Evolutionary conservation across 441 rosid genomes (phyloP).

Genomic region (Gossypium lobatum): DNA sequence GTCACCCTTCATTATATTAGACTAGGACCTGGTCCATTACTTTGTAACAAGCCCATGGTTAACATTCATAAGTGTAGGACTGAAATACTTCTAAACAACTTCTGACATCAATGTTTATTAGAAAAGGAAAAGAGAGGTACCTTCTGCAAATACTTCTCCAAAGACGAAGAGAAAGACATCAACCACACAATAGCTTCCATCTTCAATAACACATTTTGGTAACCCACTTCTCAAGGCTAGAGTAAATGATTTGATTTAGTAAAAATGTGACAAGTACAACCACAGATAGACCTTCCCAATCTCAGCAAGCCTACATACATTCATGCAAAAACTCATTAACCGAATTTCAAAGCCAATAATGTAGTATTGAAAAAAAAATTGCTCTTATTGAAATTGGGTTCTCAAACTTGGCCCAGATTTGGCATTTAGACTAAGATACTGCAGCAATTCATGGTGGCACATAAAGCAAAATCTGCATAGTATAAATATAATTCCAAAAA

Average conservation of each 20-base stretch:
- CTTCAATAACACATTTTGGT: not conserved
- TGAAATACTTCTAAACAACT: not conserved
- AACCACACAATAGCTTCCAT: not conserved
- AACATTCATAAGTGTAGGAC: not conserved
- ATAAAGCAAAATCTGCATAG: not conserved
- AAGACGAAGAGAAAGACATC: not conserved
- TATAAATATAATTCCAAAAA: not conserved
- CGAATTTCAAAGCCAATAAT: not conserved
- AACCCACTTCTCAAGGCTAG: not conserved
- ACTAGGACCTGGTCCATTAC: not conserved
- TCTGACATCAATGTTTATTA: not conserved
- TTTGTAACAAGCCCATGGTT: not conserved
- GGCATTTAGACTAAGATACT: not conserved
- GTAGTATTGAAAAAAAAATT: not conserved
- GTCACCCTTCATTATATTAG: not conserved
- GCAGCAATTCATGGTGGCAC: not conserved
- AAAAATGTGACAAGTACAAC: not conserved
- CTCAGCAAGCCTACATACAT: not conserved
- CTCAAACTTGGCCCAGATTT: slow-evolving; percentile 7
- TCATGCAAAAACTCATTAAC: not conserved
- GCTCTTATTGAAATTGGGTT: not conserved
- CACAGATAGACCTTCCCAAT: not conserved
- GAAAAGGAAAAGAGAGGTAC: not conserved
- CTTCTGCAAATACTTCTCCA: not conserved
- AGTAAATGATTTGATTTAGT: not conserved